Conservation (phyloP, 1,139 yeast species). For the Diutina neorugosa region DNA sequence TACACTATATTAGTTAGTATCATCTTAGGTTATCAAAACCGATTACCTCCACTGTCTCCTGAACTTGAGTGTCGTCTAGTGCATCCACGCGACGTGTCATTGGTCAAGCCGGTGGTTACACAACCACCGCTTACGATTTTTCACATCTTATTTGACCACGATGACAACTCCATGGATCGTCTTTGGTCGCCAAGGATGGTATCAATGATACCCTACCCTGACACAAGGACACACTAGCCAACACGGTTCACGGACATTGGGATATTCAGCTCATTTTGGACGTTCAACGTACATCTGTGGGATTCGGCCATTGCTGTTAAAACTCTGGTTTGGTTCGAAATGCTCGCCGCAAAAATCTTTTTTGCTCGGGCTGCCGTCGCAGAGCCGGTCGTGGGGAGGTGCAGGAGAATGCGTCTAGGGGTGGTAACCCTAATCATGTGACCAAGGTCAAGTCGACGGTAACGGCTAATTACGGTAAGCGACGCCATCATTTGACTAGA, state of each 20-base stretch:
- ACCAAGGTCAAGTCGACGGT: background rate
- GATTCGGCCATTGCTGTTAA: slow-evolving; percentile 74
- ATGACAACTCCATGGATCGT: no score
- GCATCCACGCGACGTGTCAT: background rate
- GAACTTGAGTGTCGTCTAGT: no score
- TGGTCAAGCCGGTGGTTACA: no score
- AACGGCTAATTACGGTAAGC: no score
- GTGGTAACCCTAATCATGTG: slow-evolving; percentile 2
- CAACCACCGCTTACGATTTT: no score
- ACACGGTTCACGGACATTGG: background rate
- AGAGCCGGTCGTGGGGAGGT: background rate
- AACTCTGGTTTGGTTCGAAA: slow-evolving; percentile 9
- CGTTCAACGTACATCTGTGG: slow-evolving; percentile 72
- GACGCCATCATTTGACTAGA: background rate
- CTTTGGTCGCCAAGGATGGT: no score
- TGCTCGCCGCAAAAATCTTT: background rate
- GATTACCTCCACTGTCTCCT: no score
- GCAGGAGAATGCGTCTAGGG: slow-evolving; percentile 1
- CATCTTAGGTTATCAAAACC: no score
- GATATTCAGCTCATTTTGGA: background rate
- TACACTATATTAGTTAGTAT: slow-evolving; percentile 62
- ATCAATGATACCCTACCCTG: background rate
- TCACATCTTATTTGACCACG: background rate
- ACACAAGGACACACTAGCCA: background rate
- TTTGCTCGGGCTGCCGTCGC: background rate